Percentiles rank a stretch among this genome's conserved stretches.
Evolutionary conservation across 345 rosid genomes (phyloP).

Genomic region (Populus nigra): DNA sequence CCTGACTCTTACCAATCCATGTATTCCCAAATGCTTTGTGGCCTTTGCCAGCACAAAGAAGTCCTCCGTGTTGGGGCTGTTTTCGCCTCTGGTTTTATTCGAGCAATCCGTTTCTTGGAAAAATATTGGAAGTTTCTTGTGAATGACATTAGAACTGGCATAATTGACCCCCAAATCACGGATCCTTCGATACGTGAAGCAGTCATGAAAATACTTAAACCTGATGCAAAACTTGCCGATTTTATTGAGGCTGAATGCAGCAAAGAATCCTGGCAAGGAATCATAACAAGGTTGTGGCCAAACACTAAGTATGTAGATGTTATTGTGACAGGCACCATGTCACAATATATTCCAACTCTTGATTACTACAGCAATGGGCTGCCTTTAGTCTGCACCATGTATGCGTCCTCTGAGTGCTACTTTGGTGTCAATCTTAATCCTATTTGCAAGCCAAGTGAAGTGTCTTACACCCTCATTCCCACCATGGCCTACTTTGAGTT

Average conservation of each 20-base stretch:
- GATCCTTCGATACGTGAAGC: conserved; percentile 42
- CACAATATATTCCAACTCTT: conserved; percentile 91
- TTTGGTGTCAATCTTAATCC: conserved; percentile 88
- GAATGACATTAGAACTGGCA: conserved; percentile 42
- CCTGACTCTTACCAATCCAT: conserved; percentile 53
- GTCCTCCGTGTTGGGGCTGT: conserved; percentile 60
- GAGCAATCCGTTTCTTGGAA: conserved; percentile 54
- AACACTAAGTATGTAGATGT: conserved; percentile 69
- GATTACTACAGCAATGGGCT: conserved; percentile 82
- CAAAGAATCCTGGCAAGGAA: conserved; percentile 48
- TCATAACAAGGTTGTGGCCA: conserved; percentile 55
- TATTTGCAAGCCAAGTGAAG: conserved; percentile 79
- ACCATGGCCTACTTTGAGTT: conserved; percentile 95
- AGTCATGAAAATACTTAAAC: conserved; percentile 36
- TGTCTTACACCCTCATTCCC: conserved; percentile 83
- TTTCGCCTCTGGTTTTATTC: conserved; percentile 57
- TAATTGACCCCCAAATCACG: conserved; percentile 36
- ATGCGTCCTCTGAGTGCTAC: conserved; percentile 96
- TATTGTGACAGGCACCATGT: conserved; percentile 98
- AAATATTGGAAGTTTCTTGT: conserved; percentile 45
- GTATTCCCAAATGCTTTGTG: conserved; percentile 62
- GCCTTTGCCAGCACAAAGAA: conserved; percentile 43
- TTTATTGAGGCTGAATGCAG: conserved; percentile 42
- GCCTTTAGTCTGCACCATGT: conserved; percentile 95
- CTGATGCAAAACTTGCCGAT: conserved; percentile 45